phyloP scores from a whole-genome alignment of 2,329 filamentous ascomycete genomes.

The Karstenula rhodostoma region DNA sequence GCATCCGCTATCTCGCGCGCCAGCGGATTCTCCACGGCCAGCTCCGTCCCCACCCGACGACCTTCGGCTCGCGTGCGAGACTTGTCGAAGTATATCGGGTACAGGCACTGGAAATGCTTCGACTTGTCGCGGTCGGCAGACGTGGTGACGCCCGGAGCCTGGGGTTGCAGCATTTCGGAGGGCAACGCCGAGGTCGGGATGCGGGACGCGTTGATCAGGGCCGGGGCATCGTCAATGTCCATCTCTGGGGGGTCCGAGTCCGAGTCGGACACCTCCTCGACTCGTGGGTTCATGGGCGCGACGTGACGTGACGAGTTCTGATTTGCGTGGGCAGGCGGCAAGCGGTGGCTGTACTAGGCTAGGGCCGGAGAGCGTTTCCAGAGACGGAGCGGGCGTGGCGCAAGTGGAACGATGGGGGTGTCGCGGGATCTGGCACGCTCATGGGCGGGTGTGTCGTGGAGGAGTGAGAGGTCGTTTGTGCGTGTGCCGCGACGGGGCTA shows the following conservation, averaged over 20 bases:
- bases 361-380: not conserved
- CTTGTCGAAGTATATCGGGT: conserved; percentile 94
- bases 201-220: conserved; percentile 55
- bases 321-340: conserved; percentile 56
- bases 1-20: conserved; percentile 89
- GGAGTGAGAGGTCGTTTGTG: conserved; percentile 8
- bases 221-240: conserved; percentile 86
- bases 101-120: conserved; percentile 85
- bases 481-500: not conserved
- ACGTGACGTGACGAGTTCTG: conserved; percentile 59
- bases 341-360: not conserved
- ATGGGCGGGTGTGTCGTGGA: not conserved
- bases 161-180: conserved; percentile 45
- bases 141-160: conserved; percentile 52
- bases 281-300: conserved; percentile 67
- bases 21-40: conserved; percentile 84
- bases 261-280: conserved; percentile 91
- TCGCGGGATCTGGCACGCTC: not conserved
- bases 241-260: conserved; percentile 70
- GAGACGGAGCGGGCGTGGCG: not conserved
- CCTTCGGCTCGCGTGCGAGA: conserved; percentile 78
- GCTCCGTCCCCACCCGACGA: conserved; percentile 74
- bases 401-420: not conserved
- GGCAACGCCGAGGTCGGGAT: conserved; percentile 40
- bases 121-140: conserved; percentile 62